phyloP scores from a whole-genome alignment of 805 yeast genomes.

The Pichia gijzeniarum region DNA sequence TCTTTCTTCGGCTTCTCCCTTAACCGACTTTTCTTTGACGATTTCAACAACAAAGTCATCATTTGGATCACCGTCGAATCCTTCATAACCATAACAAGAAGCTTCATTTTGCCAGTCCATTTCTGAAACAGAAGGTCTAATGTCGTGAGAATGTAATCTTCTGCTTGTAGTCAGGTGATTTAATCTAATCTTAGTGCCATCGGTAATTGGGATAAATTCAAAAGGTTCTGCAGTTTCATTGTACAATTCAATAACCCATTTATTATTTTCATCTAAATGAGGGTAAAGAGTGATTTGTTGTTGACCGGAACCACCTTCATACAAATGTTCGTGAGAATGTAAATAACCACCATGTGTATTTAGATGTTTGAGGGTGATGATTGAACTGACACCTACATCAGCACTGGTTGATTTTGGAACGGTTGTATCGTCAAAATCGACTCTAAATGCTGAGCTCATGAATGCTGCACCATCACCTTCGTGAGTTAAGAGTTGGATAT shows the following conservation, averaged over 20 bases:
- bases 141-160: constrained; percentile 79
- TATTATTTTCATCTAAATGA: constrained; percentile 67
- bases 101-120: constrained; percentile 83
- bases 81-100: constrained; percentile 68
- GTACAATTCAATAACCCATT: constrained; percentile 65
- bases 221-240: constrained; percentile 51
- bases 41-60: constrained; percentile 78
- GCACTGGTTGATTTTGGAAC: constrained; percentile 56
- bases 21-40: constrained; percentile 44
- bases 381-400: constrained; percentile 68
- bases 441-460: constrained; percentile 66
- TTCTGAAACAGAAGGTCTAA: constrained; percentile 70
- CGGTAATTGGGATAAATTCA: constrained; percentile 53
- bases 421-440: constrained; percentile 50
- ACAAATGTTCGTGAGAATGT: constrained; percentile 69
- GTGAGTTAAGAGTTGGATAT: constrained; percentile 47
- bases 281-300: constrained; percentile 80
- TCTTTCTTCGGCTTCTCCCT: constrained; percentile 46
- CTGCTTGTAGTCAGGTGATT: constrained; percentile 50
- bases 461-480: constrained; percentile 72
- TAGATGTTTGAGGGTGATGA: constrained; percentile 58
- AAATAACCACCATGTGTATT: constrained; percentile 74
- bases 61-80: constrained; percentile 76
- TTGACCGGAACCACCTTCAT: constrained; percentile 76
- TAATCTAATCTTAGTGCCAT: constrained; percentile 68